A percentile compares a stretch with the other conserved stretches of the same genome.
These are phyloP conservation scores for Neoboletus subvelutipes DNA, from an alignment of 768 basidiomycete genomes.

Conservation along the genomic window DNA sequence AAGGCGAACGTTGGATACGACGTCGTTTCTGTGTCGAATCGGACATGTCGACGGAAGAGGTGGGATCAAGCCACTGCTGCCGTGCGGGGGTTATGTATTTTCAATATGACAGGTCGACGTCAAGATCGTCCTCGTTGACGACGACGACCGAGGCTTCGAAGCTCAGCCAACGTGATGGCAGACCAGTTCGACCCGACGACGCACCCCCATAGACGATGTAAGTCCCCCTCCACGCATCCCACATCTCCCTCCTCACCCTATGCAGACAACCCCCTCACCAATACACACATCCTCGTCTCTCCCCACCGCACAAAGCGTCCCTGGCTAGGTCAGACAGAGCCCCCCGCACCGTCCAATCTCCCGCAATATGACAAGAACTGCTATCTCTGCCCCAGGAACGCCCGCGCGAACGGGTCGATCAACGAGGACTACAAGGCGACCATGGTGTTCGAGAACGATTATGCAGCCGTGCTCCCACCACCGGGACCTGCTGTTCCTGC, in stretches of 20 bases:
- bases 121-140: background rate
- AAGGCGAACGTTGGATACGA: conserved; percentile 54
- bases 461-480: conserved; percentile 70
- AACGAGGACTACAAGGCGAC: conserved; percentile 72
- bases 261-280: conserved; percentile 77
- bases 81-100: too few species aligned
- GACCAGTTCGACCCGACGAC: conserved; percentile 53
- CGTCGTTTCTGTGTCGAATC: conserved; percentile 47
- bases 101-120: background rate
- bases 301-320: conserved; percentile 90
- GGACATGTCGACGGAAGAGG: conserved; percentile 22
- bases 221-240: conserved; percentile 21
- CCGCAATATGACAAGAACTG: conserved; percentile 71
- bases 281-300: conserved; percentile 78
- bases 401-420: conserved; percentile 63
- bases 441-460: conserved; percentile 79
- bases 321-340: conserved; percentile 86
- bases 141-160: background rate
- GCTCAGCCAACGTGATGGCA: conserved; percentile 14
- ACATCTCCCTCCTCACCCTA: background rate
- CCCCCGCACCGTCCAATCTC: conserved; percentile 49
- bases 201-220: conserved; percentile 73
- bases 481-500: conserved; percentile 54
- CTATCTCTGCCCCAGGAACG: conserved; percentile 87
- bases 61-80: background rate